A percentile compares a stretch with the other conserved stretches of the same genome.
phyloP scores from a whole-genome alignment of 1,139 yeast species.

The Pichia sp. region DNA sequence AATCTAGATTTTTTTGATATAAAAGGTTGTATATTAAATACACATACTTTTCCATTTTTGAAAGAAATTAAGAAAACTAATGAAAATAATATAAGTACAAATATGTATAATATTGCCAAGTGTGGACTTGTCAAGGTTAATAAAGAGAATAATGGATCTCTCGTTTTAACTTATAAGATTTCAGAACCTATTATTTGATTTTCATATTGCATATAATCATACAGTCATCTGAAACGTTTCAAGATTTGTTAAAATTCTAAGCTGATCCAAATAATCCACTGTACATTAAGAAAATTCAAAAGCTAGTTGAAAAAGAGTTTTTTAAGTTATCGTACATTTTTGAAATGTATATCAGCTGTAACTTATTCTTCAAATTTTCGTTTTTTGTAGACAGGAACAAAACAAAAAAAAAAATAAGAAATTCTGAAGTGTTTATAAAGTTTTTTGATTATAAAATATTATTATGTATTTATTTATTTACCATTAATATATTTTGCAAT shows the following conservation, averaged over 20 bases:
- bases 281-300: too few relatives aligned
- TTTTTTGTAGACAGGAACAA: too few relatives aligned
- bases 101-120: constrained; percentile 20
- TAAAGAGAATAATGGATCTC: constrained; percentile 16
- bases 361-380: too few relatives aligned
- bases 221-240: background rate
- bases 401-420: too few relatives aligned
- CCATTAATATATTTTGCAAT: constrained; percentile 54
- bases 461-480: background rate
- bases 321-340: too few relatives aligned
- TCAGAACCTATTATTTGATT: background rate
- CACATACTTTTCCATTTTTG: constrained; percentile 21
- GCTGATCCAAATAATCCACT: too few relatives aligned
- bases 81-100: constrained; percentile 7
- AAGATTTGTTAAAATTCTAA: too few relatives aligned
- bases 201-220: background rate
- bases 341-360: too few relatives aligned
- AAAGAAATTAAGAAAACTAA: constrained; percentile 11
- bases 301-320: too few relatives aligned
- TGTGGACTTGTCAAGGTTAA: constrained; percentile 22
- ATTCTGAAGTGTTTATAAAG: too few relatives aligned
- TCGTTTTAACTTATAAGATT: constrained; percentile 11
- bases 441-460: background rate
- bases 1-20: constrained; percentile 8
- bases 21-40: constrained; percentile 20